These are phyloP conservation scores for Dicorynia guianensis DNA, from an alignment of 306 rosid genomes.

Conservation along the genomic window DNA sequence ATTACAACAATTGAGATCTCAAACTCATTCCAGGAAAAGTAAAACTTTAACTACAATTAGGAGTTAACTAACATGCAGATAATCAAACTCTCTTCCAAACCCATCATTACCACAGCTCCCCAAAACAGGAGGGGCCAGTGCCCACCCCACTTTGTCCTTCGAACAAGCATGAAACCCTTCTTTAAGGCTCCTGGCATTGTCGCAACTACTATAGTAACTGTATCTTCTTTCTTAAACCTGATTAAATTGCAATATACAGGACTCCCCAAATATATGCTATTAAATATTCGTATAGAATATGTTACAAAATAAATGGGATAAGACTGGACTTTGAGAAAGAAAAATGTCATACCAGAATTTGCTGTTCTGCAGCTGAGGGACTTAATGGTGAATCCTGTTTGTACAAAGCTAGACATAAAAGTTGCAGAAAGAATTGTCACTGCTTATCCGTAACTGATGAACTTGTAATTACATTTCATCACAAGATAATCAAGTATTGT, in stretches of 20 bases:
- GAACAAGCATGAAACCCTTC: too few relatives aligned
- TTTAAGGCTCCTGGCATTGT: background rate
- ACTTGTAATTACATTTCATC: background rate
- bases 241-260: background rate
- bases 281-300: constrained; percentile 1
- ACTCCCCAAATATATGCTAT: constrained; percentile 23
- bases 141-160: background rate
- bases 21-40: too few relatives aligned
- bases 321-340: constrained; percentile 33
- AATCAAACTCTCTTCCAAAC: constrained; percentile 7
- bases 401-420: constrained; percentile 57
- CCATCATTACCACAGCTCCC: background rate
- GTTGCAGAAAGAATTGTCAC: too few relatives aligned
- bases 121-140: background rate
- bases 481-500: constrained; percentile 29
- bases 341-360: constrained; percentile 76
- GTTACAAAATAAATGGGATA: constrained; percentile 21
- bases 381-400: constrained; percentile 67
- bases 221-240: constrained; percentile 24
- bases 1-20: too few relatives aligned
- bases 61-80: too few relatives aligned
- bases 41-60: too few relatives aligned
- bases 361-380: constrained; percentile 83
- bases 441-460: too few relatives aligned
- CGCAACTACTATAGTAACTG: constrained; percentile 19